Conservation (phyloP, 2,329 filamentous ascomycete genomes). For the Beauveria caledonica region DNA sequence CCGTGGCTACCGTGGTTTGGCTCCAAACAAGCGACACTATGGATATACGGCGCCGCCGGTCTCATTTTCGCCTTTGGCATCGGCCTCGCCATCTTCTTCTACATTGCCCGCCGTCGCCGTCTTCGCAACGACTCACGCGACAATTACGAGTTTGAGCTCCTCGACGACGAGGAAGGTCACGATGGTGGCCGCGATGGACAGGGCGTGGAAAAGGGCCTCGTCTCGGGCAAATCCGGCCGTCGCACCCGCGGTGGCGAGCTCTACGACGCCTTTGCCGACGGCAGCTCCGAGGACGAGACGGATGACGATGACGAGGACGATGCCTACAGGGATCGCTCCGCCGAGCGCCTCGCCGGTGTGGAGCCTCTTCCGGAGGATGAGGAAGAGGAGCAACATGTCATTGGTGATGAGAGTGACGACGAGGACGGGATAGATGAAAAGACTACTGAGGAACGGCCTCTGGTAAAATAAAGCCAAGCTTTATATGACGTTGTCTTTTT, state of each 20-base stretch:
- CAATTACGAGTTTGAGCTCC: constrained; percentile 88
- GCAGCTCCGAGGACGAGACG: constrained; percentile 55
- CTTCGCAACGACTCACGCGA: constrained; percentile 67
- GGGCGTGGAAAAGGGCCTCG: constrained; percentile 34
- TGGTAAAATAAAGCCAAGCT: not conserved
- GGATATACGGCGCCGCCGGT: constrained; percentile 84
- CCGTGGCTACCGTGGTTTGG: constrained; percentile 89
- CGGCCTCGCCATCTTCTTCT: constrained; percentile 75
- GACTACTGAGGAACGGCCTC: not conserved
- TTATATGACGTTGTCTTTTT: not conserved
- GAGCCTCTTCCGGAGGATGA: constrained; percentile 22
- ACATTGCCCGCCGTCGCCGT: constrained; percentile 67
- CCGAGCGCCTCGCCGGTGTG: constrained; percentile 19
- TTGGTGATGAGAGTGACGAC: constrained; percentile 39
- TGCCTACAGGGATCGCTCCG: constrained; percentile 32
- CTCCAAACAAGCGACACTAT: constrained; percentile 77
- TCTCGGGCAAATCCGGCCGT: constrained; percentile 34
- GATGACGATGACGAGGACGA: constrained; percentile 35
- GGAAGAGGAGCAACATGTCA: constrained; percentile 40
- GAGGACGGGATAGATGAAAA: constrained; percentile 17
- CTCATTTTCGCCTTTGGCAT: constrained; percentile 79
- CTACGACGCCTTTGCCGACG: constrained; percentile 95
- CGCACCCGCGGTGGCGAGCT: constrained; percentile 72
- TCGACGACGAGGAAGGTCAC: constrained; percentile 71
- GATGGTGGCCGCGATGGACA: constrained; percentile 59